These are phyloP conservation scores for Aphanomyces stellatus DNA, from an alignment of 352 stramenopile genomes.

Conservation along the genomic window DNA sequence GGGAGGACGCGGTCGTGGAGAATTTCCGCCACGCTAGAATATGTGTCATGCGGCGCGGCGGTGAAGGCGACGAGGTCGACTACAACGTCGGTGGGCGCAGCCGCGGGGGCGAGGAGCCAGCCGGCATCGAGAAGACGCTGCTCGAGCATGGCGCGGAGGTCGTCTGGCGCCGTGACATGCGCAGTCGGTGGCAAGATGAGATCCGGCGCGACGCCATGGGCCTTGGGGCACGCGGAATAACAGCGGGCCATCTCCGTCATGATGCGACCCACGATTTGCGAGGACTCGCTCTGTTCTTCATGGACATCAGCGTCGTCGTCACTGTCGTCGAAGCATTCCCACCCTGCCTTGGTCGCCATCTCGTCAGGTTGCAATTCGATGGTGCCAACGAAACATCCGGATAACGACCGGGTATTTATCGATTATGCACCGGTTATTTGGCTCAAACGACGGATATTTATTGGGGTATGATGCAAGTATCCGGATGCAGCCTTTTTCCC, in stretches of 20 bases:
- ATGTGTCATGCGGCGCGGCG: background rate
- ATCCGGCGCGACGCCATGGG: background rate
- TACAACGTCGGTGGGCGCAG: background rate
- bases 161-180: background rate
- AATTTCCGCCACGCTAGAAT: background rate
- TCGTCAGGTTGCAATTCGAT: background rate
- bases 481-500: background rate
- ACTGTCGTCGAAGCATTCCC: constrained; percentile 10
- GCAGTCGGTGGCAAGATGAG: background rate
- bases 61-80: background rate
- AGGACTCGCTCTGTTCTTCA: background rate
- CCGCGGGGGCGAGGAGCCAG: background rate
- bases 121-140: constrained; percentile 3
- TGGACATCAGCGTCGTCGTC: background rate
- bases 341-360: background rate
- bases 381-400: background rate
- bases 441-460: too few relatives aligned
- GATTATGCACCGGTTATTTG: too few relatives aligned
- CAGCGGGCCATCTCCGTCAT: background rate
- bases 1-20: background rate
- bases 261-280: background rate
- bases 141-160: background rate
- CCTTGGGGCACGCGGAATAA: background rate
- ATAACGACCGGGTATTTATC: too few relatives aligned
- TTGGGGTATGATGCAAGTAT: background rate